Base-by-base conservation (phyloP, 805 yeast species). In the Jamesozyma rosinii region DNA sequence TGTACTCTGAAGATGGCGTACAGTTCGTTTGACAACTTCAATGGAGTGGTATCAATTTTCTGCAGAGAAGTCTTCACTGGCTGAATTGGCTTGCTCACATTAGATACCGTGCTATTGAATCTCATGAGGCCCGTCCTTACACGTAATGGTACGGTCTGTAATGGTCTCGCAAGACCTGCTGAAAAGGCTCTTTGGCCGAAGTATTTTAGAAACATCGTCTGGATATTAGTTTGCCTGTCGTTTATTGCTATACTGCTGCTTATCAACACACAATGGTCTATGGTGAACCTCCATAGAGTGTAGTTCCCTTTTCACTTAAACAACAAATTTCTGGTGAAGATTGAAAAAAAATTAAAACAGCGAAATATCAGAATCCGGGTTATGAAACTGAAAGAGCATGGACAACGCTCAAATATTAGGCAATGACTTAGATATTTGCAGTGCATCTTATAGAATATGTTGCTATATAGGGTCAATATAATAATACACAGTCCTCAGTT, bases 1-100 rank as follows among this genome's bases (percentile, higher is more conserved):
- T 87, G 92, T 32, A 92, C 75, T 52, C 77, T 79, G 51, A 90
- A 74, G 8, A 85, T 71, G 37, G 97, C 97, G 59, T 87, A 92
- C 27, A 90, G 65, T 48, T 76, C 76, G 47, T 76, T 75, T 43
- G 82, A 79, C 41, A 77, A 72, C 56, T 81, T 85, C 47, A 88
- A 67, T 2, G 86, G 80, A 0, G 77, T 64, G 42, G 79, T 63
- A 54, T 78, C 82, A 17, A 27, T 14, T n/a, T 21, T 13, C 13
- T 15, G 31, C 2, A 21, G 5, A 15, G 29, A 2, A 18, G 18
- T 14, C 11, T 14, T 24, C 3, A 20, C 19, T 3, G 34, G 19
- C 15, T 19, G 11, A 3, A 18, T 15, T 11, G 18, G 4, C 15
- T 15, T 27, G 3, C 6, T 15, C 5, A 4, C 9, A 32, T 9